Evolutionary conservation across 2,329 filamentous ascomycete species (phyloP).

Genomic region (Alternaria sp.): DNA sequence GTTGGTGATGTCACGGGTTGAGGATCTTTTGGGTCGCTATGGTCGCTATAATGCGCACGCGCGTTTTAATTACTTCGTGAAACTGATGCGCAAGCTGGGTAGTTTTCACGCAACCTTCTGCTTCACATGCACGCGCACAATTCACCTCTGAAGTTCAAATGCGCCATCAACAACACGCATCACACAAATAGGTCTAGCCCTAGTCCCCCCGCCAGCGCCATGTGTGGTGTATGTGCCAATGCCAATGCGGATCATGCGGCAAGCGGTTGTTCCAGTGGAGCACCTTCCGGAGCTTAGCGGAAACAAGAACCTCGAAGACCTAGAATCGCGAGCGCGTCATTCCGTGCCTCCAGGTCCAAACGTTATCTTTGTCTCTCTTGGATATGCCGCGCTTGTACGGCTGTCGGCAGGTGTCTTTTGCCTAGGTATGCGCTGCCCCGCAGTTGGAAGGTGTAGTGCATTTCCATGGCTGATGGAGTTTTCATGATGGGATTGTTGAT

Average conservation of each 20-base stretch:
- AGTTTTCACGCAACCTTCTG: not conserved
- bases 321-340: slow-evolving; percentile 3
- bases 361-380: not conserved
- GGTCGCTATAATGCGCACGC: not conserved
- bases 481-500: not conserved
- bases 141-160: not conserved
- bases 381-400: not conserved
- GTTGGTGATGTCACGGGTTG: slow-evolving; percentile 5
- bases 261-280: slow-evolving; percentile 6
- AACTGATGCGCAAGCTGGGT: not conserved
- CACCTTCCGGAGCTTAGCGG: slow-evolving; percentile 5
- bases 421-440: not conserved
- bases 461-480: not conserved
- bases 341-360: not conserved
- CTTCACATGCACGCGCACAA: not conserved
- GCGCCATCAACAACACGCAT: not conserved
- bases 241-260: slow-evolving; percentile 13
- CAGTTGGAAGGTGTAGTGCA: not conserved
- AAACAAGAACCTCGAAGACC: not conserved
- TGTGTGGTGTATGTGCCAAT: not conserved
- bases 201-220: not conserved
- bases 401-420: not conserved
- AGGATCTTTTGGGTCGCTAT: not conserved
- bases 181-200: not conserved
- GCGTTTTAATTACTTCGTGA: not conserved